Evolutionary conservation across 345 rosid genomes (phyloP), one percentile per base, ranked within the genome.

Genomic region (Gossypioides kirkii): DNA sequence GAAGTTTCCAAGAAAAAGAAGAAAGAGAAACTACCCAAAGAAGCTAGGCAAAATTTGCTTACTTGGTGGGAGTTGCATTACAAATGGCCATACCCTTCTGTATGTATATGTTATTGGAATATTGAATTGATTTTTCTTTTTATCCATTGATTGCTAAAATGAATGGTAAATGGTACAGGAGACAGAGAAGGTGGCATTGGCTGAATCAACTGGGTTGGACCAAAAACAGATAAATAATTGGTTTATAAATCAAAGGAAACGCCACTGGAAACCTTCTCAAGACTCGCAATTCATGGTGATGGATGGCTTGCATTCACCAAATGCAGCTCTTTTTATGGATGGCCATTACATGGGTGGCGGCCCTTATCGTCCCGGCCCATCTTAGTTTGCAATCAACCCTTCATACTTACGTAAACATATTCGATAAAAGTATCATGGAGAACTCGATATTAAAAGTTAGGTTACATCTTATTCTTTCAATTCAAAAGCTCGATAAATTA

Each of bases 21-120:
- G 91, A 95, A 92, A 84, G 99, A 96, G 9, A 95, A 92, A 77
- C 89, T 95, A 53, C 99, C 99, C 1, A 95, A 95, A 84, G 99
- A 95, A 80, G 98, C 99, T 67, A 86, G 98, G 80, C 98, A 95
- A 84, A 95, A 92, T 87, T 90, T 95, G 65, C 98, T 95, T 45
- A 85, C 82, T 76, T 95, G 99, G 99, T 95, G 99, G 99, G 99
- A 92, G 80, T 78, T 95, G 41, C 99, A 95, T 80, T 95, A 95
- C 83, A 92, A 95, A 81, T 95, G 99, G 99, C 99, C 99, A 9
- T 95, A 95, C 80, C 99, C 99, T 73, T 92, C 99, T 73, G 98
- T 94, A 85, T 60, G 84, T 77, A 32, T 59, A 10, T 20, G n/a
- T 20, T 70, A n/a, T 42, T 54, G 23, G 59, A 43, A 42, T 64